Base-by-base conservation (phyloP, 352 stramenopile genomes). In the Pythium chondricola region DNA sequence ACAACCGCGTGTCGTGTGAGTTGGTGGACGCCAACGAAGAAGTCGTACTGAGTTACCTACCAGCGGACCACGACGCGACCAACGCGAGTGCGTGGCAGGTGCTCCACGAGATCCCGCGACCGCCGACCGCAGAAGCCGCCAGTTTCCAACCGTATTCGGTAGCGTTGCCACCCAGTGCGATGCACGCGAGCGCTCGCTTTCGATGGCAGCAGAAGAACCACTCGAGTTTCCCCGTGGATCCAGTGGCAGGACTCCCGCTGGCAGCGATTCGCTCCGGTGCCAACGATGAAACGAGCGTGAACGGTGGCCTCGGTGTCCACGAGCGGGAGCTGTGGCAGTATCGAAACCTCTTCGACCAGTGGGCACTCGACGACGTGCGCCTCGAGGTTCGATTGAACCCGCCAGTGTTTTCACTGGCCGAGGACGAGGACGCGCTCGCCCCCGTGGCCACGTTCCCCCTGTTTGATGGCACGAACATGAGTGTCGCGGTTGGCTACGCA, bases 281-380 rank as follows among this genome's bases (percentile, higher is more conserved):
- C 40, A 83, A 85, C 52, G 71, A 84, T 20, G 26, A 60, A 3
- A 79, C 65, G 3, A 65, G 63, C 35, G 48, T 69, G 2, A 54
- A 65, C 31, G 67, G 69, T 1, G 40, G 48, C n/a, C 32, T 83
- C 24, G 67, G 68, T 2, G 8, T 51, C 1, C 22, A 56, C 2
- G 77, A 83, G 35, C 65, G 52, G 0, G 68, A 80, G 24, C 53
- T 79, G 2, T 88, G 77, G 74, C 65, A 44, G 8, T 79, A 84
- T 52, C 66, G 70, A 1, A 89, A 89, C 36, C 55, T 89, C 18
- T 87, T 86, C 40, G 78, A 89, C 27, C 78, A 89, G 56, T 87
- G 78, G 74, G 71, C 74, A 0, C 53, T 87, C 2, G 78, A 89
- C 44, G 46, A 83, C 16, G 69, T 89, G 5, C 48, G 48, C 0